Percentiles rank a stretch among this genome's conserved stretches.
Conservation (phyloP, 805 yeast genomes). For the Yamadazyma olivae region DNA sequence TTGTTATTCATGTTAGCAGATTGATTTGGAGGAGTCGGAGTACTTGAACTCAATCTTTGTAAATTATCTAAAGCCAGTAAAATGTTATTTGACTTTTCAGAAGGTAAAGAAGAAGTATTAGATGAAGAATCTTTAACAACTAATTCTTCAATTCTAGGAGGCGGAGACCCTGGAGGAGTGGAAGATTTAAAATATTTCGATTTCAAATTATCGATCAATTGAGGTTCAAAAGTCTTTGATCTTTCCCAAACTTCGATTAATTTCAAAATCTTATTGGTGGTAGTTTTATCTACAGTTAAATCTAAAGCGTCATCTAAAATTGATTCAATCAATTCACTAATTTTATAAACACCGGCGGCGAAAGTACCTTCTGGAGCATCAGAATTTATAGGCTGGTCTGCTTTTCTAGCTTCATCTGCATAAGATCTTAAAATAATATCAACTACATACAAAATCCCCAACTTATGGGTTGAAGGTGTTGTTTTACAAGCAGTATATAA, state of each 20-base stretch:
- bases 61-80: conserved; percentile 68
- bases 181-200: conserved; percentile 58
- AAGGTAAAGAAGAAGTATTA: conserved; percentile 5
- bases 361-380: conserved; percentile 65
- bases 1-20: conserved; percentile 10
- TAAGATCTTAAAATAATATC: conserved; percentile 90
- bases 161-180: conserved; percentile 69
- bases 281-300: conserved; percentile 50
- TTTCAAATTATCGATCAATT: conserved; percentile 53
- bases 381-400: conserved; percentile 43
- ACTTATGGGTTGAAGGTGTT: conserved; percentile 75
- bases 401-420: conserved; percentile 67
- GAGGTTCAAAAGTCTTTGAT: conserved; percentile 69
- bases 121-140: not conserved
- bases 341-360: conserved; percentile 67
- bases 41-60: conserved; percentile 42
- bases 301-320: conserved; percentile 62
- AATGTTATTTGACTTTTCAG: conserved; percentile 22
- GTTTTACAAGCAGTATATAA: conserved; percentile 67
- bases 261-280: conserved; percentile 71
- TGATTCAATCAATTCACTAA: conserved; percentile 62
- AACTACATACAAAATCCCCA: conserved; percentile 87
- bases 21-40: conserved; percentile 21
- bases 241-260: conserved; percentile 91
- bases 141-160: conserved; percentile 19